Evolutionary conservation across 2,329 filamentous ascomycete species (phyloP), one percentile per base, ranked within the genome.

Genomic region (Domatiomyces catenatus): DNA sequence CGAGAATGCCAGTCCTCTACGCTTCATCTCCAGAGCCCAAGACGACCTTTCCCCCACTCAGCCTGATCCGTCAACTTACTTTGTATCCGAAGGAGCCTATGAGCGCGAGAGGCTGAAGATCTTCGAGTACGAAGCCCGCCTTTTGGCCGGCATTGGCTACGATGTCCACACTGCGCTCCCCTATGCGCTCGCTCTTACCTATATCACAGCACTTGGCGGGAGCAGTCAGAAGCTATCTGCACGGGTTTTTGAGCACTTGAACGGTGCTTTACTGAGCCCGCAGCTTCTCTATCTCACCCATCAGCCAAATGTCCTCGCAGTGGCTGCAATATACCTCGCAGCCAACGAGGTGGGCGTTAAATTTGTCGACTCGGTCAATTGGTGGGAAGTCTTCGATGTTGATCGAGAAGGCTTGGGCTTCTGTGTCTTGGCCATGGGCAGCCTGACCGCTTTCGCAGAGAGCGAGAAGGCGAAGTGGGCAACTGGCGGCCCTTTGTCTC

Each of bases 331-430:
- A 28, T 98, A 96, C 64, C 78, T 87, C n/a, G 86, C 90, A 0
- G 84, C 87, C 0, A 76, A 82, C 44, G 88, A 96, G 58, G 65
- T 78, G 1, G 81, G 76, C 0, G 78, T 84, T 10, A 88, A 86
- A 64, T 75, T 95, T 68, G 87, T 90, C 0, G 84, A 84, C 56
- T 82, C 86, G 56, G 43, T 49, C 24, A 57, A 58, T 36, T 98
- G 92, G 92, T 98, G 92, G 92, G 89, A 95, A 66, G 86, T 96
- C 0, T 96, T 96, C 65, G 92, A 98, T 66, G 86, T 92, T 6
- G 89, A 95, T 61, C 75, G 92, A 48, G 92, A 98, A 70, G 88
- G 94, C 64, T 73, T 98, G 36, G 92, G 92, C 0, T 96, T 96
- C 59, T 67, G 96, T 52, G 88, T 94, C 2, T 86, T 95, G 8